Base-by-base conservation (phyloP, 139 green algal genomes). In the Chlorella sp. region DNA sequence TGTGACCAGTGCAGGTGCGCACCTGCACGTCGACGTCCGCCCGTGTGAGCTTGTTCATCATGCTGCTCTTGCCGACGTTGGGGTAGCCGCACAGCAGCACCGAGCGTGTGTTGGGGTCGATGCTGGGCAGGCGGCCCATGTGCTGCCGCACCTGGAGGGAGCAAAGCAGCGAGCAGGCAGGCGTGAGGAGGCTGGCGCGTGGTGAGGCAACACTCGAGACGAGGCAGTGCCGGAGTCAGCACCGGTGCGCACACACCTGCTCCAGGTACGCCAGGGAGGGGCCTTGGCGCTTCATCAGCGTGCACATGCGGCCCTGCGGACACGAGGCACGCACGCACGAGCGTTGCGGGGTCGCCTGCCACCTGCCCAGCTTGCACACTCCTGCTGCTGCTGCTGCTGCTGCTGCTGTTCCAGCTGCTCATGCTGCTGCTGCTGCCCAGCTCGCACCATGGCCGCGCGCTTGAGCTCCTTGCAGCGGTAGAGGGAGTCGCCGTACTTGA, bases 401-500 rank as follows among this genome's bases (percentile, higher is more conserved):
- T n/a, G n/a, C n/a, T n/a, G n/a, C n/a, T n/a, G n/a, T n/a, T n/a
- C n/a, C n/a, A n/a, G n/a, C n/a, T n/a, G n/a, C n/a, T n/a, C n/a
- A n/a, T n/a, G n/a, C n/a, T n/a, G n/a, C n/a, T n/a, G n/a, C n/a
- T n/a, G n/a, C n/a, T n/a, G n/a, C n/a, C n/a, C n/a, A n/a, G n/a
- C n/a, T n/a, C n/a, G 29, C 70, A 93, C 88, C 81, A 99, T 72
- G 23, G 96, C 96, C 5, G 96, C 96, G 2, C 92, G 77, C 86
- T 99, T 99, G 27, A 99, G 88, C 85, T 96, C 83, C 85, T 99
- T 99, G 90, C 95, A 99, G 10, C 96, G 89, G 80, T 99, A 99
- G 72, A 98, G 83, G 0, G 89, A 95, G 88, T 99, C 96, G 62
- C 93, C 96, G 82, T 98, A 99, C 92, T 99, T 99, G 14, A 99